Base-by-base conservation (phyloP, 164 flowering plant species). In the Stephania cephalantha region DNA sequence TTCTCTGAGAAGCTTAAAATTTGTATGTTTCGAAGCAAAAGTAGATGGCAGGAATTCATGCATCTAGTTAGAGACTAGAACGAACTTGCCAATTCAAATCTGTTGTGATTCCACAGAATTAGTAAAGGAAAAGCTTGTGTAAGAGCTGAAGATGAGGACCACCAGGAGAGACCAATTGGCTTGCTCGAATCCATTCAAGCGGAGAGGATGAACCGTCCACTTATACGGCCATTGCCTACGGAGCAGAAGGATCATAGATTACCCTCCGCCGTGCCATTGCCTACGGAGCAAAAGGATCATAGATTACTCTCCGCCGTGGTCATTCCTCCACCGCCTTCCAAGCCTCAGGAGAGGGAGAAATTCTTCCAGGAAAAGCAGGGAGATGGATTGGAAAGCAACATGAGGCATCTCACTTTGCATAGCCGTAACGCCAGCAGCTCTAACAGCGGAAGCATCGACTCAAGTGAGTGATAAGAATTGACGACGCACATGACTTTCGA, bases 241-340 rank as follows among this genome's bases (percentile, higher is more conserved):
- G 95, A 89, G 71, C 83, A 85, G 46, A 46, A 46, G 63, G 71
- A 46, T 9, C 29, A 70, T 17, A 68, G 76, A 10, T 11, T 50
- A 50, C 4, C 55, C 15, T 11, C 55, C 4, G 55, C 15, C 15
- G 55, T 68, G 55, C 9, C 7, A 3, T 58, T 88, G 15, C 55
- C 74, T 71, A 64, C 81, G 69, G 95, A 89, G 71, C 83, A 85
- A 46, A 46, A 65, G 10, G 87, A 84, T 18, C 15, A 78, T 12
- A 74, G 61, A 61, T 64, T 75, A 13, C 71, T 77, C 20, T 61
- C 4, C 31, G 85, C 79, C 66, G 78, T 77, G n/a, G 85, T 92
- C 20, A 88, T 95, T 75, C 99, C 99, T 58, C 99, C 99, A 0
- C 99, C 99, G 12, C 99, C 99, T 29, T 89, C 93, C 53, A 92